Evolutionary conservation across 768 basidiomycete genomes (phyloP), one percentile per base, ranked within the genome.

Genomic region (Rhodotorula kratochvilovae): DNA sequence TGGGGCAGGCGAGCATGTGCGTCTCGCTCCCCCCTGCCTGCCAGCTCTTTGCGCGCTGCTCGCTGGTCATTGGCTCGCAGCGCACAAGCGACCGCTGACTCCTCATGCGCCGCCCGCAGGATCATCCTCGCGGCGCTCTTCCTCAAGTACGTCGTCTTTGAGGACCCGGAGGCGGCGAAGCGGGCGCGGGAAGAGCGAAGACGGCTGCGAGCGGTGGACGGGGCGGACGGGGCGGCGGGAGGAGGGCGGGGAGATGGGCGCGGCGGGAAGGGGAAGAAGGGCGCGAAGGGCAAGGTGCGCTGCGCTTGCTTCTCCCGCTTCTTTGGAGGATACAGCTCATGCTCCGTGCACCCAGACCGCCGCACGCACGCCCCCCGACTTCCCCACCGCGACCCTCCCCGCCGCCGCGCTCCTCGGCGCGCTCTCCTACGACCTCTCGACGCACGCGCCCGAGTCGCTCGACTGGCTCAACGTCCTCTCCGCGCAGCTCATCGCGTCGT

Each of bases 121-220:
- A 67, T 79, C 42, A 17, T 79, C 35, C 55, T 79, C 31, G 76
- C 72, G 16, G 60, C 76, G 58, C 82, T 93, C 72, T 86, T 99
- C 79, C 87, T 99, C 81, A 90, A 91, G 79, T 98, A 96, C 82
- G 87, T 98, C 67, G 96, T 99, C 79, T 88, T 99, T 72, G 91
- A 96, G 76, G 87, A 90, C 12, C 72, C 80, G 0, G 67, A 69
- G 23, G 39, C 50, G 7, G 73, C 71, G 13, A 27, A 42, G 39
- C 31, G 27, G 36, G 42, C 48, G n/a, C 36, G 46, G 16, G 50
- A 63, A 45, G 58, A 67, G 45, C 51, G 62, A 33, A 54, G 35
- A 36, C 58, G 53, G 67, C 19, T 39, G 16, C 25, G 48, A 27
- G 48, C 48, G n/a, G 51, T 56, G n/a, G 39, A 5, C 3, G 57